Evolutionary conservation across 2,329 filamentous ascomycete species (phyloP), one percentile per base, ranked within the genome.

Genomic region (Sarocladium oryzae): DNA sequence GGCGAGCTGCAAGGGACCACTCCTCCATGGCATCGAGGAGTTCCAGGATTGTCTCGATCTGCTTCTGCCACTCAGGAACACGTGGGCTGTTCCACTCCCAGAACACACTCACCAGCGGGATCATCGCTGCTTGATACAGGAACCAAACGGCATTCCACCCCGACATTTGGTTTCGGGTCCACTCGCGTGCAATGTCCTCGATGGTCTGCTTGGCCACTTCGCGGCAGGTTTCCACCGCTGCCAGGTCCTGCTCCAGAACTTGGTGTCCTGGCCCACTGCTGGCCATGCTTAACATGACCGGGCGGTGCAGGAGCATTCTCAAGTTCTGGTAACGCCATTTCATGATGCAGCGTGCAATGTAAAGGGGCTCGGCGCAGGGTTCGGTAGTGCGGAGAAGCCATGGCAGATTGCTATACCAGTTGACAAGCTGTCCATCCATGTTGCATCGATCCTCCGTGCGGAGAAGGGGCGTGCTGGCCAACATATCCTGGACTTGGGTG

Each of bases 91-190:
- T 69, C 66, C 70, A 73, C 62, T 89, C 84, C 73, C 81, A 85
- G 63, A 89, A 89, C 11, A 91, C 73, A 20, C 81, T 85, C 10
- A 92, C 78, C 1, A 92, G 76, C 0, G 87, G 87, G 8, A 91
- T 82, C 83, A 91, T 88, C 56, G 81, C 82, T 0, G 87, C 86
- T 64, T 91, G 87, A 68, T 89, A 91, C 53, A 88, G 77, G 66
- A 89, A 85, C 86, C 86, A 90, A 2, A 88, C 86, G 0, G 84
- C 87, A 63, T 89, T 88, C 87, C 86, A 91, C 8, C 86, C 86
- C 0, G 81, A 82, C 69, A 91, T 87, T 61, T 89, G 81, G 61
- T 88, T 87, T 41, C 82, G 78, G 41, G 79, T 79, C 70, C 85
- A 89, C 55, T 86, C 85, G 20, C 75, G 72, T 10, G 82, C 77